These are phyloP conservation scores for Linnemannia exigua DNA, from an alignment of 192 early-diverging fungal genomes.

Conservation along the genomic window DNA sequence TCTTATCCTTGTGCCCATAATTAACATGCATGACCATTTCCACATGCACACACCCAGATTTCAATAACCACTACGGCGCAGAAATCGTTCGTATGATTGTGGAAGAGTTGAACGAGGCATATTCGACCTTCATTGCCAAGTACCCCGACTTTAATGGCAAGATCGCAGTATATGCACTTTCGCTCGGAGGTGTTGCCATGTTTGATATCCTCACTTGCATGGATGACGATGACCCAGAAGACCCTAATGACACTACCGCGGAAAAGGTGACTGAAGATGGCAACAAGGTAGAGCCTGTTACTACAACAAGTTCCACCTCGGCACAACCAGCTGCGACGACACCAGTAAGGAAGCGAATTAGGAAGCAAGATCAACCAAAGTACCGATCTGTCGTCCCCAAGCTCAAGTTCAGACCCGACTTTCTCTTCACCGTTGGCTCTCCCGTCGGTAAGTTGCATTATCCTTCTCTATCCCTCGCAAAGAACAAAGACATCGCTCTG, in stretches of 20 bases:
- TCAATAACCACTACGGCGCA: conserved; percentile 65
- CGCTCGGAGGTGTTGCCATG: conserved; percentile 77
- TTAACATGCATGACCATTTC: not conserved
- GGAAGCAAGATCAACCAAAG: conserved; percentile 54
- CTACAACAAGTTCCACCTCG: not conserved
- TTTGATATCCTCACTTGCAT: conserved; percentile 75
- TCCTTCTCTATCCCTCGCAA: not conserved
- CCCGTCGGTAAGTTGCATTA: conserved; percentile 58
- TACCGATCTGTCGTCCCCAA: conserved; percentile 38
- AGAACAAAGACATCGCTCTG: too few species aligned
- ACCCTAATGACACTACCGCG: not conserved
- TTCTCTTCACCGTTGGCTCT: conserved; percentile 65
- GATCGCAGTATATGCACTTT: conserved; percentile 73
- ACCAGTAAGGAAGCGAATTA: conserved; percentile 1
- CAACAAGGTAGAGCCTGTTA: conserved; percentile 3
- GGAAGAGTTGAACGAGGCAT: conserved; percentile 69
- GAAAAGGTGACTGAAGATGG: not conserved
- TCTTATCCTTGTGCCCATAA: not conserved
- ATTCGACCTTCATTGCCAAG: conserved; percentile 64
- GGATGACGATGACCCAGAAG: conserved; percentile 55
- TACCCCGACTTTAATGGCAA: conserved; percentile 75
- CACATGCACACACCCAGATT: conserved; percentile 24
- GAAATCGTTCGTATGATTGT: conserved; percentile 67
- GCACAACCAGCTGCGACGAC: not conserved
- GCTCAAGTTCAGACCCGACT: conserved; percentile 62